Conservation (phyloP, 139 green algal genomes). For the Microglena sp. region DNA sequence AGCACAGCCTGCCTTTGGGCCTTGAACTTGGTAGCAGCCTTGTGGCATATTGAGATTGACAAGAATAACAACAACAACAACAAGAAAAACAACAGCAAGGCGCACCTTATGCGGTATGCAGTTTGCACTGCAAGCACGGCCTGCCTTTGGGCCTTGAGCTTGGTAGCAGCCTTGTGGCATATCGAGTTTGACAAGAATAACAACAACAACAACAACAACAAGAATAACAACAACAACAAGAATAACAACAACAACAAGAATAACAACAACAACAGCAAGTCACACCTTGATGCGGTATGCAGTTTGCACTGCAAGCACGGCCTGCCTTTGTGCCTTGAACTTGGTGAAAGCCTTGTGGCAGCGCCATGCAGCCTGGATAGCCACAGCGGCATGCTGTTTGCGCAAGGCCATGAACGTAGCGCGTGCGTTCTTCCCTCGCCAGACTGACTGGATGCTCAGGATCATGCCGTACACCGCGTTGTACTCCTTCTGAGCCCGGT, state of each 20-base stretch:
- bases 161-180: constrained; percentile 3
- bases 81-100: too few relatives aligned
- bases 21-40: constrained; percentile 8
- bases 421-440: constrained; percentile 31
- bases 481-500: constrained; percentile 36
- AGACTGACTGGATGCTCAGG: constrained; percentile 36
- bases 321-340: constrained; percentile 4
- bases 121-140: constrained; percentile 22
- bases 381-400: constrained; percentile 16
- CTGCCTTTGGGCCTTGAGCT: background rate
- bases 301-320: constrained; percentile 20
- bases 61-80: too few relatives aligned
- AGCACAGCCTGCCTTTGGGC: constrained; percentile 8
- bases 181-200: too few relatives aligned
- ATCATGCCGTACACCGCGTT: constrained; percentile 15
- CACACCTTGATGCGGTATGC: too few relatives aligned
- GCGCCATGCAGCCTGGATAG: constrained; percentile 27
- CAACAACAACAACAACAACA: too few relatives aligned
- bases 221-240: too few relatives aligned
- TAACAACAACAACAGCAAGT: too few relatives aligned
- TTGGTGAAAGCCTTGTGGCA: constrained; percentile 2
- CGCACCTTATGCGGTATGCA: too few relatives aligned
- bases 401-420: constrained; percentile 18
- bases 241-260: too few relatives aligned
- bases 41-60: too few relatives aligned